Evolutionary conservation across 129 eudicot genomes (phyloP).

Genomic region (Ambrosia artemisiifolia): DNA sequence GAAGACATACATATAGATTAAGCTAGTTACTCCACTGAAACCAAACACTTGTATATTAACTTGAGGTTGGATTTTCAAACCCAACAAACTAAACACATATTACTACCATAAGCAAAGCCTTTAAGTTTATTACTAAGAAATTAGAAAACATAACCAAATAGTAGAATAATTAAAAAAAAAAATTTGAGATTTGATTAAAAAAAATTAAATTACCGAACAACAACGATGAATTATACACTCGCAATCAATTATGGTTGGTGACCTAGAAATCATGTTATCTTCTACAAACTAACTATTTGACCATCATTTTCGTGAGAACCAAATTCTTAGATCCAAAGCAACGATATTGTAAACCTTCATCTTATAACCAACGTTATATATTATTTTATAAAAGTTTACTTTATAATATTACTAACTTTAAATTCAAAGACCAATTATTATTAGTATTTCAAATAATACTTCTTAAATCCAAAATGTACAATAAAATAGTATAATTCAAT

Average conservation of each 20-base stretch:
- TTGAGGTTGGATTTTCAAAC: no score
- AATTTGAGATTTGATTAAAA: background rate
- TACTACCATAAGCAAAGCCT: no score
- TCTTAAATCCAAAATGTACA: background rate
- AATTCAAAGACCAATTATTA: background rate
- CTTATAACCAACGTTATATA: background rate
- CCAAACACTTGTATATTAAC: no score
- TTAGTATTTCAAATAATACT: background rate
- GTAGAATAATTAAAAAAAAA: background rate
- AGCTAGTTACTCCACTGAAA: no score
- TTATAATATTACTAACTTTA: background rate
- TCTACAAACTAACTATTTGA: background rate
- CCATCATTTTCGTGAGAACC: slow-evolving; percentile 9
- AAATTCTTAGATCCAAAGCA: slow-evolving; percentile 16
- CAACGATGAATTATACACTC: background rate
- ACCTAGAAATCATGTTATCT: slow-evolving; percentile 16
- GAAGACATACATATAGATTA: no score
- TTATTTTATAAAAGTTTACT: background rate
- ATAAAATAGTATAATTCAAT: background rate
- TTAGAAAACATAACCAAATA: no score
- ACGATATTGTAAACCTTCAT: background rate
- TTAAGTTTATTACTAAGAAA: no score
- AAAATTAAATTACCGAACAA: slow-evolving; percentile 5
- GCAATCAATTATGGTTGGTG: slow-evolving; percentile 18
- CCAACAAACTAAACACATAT: no score